Evolutionary conservation across 2,329 filamentous ascomycete species (phyloP).

Genomic region (Falciphora oryzae): DNA sequence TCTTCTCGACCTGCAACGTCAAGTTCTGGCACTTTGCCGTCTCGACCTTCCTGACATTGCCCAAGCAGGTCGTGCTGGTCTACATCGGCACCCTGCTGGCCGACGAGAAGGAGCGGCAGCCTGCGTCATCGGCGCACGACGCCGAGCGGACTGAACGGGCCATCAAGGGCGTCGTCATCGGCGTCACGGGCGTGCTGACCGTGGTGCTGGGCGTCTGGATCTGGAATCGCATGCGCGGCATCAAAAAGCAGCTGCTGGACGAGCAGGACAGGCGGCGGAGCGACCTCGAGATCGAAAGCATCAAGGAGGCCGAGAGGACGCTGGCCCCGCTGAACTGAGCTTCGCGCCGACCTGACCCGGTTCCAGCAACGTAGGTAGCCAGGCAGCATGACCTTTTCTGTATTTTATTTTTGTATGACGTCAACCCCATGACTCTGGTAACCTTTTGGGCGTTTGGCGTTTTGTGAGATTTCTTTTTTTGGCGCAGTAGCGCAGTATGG

Average conservation of each 20-base stretch:
- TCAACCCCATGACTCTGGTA: no score
- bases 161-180: conserved; percentile 29
- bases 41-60: conserved; percentile 33
- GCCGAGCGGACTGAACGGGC: conserved; percentile 20
- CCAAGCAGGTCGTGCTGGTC: conserved; percentile 36
- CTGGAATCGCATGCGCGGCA: conserved; percentile 28
- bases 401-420: no score
- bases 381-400: no score
- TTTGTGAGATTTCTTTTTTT: no score
- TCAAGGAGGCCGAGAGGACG: conserved; percentile 27
- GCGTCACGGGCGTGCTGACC: conserved; percentile 27
- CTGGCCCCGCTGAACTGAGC: background rate
- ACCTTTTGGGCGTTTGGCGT: no score
- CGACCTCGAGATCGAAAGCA: conserved; percentile 2
- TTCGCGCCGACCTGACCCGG: no score
- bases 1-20: conserved; percentile 36
- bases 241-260: conserved; percentile 28
- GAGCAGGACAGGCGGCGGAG: conserved; percentile 25
- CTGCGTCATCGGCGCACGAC: conserved; percentile 12
- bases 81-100: conserved; percentile 33
- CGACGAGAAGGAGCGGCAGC: background rate
- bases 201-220: conserved; percentile 31
- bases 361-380: no score
- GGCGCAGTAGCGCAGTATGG: no score
- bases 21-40: conserved; percentile 34